These are phyloP conservation scores for Penicillium verhagenii DNA, from an alignment of 495 filamentous ascomycete genomes.

Conservation along the genomic window DNA sequence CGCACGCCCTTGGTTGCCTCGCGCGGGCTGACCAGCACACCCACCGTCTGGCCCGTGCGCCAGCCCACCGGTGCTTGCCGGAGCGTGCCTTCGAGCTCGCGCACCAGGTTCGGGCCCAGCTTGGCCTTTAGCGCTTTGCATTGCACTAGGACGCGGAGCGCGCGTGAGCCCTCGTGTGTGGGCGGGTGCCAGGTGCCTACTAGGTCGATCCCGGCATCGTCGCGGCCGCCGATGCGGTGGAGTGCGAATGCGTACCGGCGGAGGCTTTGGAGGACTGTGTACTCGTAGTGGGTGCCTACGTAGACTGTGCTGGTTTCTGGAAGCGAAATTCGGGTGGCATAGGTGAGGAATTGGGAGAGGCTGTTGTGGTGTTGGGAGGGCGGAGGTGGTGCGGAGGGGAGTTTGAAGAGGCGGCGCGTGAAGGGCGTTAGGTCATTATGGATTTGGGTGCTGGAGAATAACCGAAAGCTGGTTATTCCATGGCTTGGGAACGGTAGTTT, in stretches of 20 bases:
- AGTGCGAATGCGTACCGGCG: conserved; percentile 62
- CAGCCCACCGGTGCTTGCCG: conserved; percentile 67
- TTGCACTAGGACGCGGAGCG: conserved; percentile 69
- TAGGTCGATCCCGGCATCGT: conserved; percentile 82
- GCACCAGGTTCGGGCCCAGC: conserved; percentile 62
- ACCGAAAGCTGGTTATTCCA: conserved; percentile 1
- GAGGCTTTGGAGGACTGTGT: conserved; percentile 67
- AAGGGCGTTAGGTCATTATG: conserved; percentile 30
- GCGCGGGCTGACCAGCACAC: conserved; percentile 57
- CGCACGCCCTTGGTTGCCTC: conserved; percentile 58
- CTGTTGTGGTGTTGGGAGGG: conserved; percentile 59
- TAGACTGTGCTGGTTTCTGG: conserved; percentile 39
- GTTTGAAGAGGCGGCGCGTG: conserved; percentile 42
- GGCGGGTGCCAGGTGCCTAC: conserved; percentile 76
- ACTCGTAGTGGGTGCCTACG: conserved; percentile 63
- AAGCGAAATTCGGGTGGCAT: conserved; percentile 55
- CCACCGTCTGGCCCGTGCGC: conserved; percentile 59
- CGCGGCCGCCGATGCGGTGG: conserved; percentile 67
- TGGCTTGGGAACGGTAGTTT: background rate
- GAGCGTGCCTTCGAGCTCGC: conserved; percentile 85
- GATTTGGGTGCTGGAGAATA: conserved; percentile 16
- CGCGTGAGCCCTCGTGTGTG: conserved; percentile 30
- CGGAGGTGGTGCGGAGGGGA: conserved; percentile 39
- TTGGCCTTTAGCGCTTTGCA: conserved; percentile 69
- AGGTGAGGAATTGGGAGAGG: conserved; percentile 67